Base-by-base conservation (phyloP, 148 eudicot genomes). In the Rhododendron griersonianum region DNA sequence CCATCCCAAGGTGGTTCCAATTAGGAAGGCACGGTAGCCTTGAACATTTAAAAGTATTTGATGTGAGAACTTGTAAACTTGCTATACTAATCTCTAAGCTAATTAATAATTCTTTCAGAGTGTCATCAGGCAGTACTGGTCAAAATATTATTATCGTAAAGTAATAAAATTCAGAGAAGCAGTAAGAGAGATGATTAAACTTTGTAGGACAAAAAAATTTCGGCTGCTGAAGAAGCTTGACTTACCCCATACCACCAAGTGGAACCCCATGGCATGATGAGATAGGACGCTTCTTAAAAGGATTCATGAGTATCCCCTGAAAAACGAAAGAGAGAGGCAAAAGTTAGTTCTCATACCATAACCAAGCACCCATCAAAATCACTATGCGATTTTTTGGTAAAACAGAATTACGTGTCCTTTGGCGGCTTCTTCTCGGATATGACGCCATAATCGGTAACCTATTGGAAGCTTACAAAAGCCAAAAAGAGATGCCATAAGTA, bases 241-340 rank as follows among this genome's bases (percentile, higher is more conserved):
- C 90, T 86, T 92, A 96, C 99, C 99, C 99, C 37, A 97, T 93
- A 79, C 99, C 99, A 88, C 99, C 98, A 65, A 97, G 84, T 83
- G 99, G 99, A 86, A 93, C 93, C 51, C 98, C 99, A 84, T 94
- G 98, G 83, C 93, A 94, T 80, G 98, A 92, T 86, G 98, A 86
- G 86, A 91, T 79, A 53, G 21, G 33, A 16, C 95, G 94, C 87
- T 86, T 94, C 80, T 65, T 41, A 83, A 97, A 97, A 84, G 99
- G 99, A 92, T 95, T 88, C 44, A 95, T 86, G 83, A 92, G 87
- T 86, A 86, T 89, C 41, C 88, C 95, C 99, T 97, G 92, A 88
- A 87, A 80, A 73, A 80, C 59, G 61, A 84, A 57, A 44, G 84
- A 67, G 16, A 65, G 18, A 55, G 23, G 55, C 67, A 28, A 67